These are phyloP conservation scores for Chrysoporthe deuterocubensis DNA, from an alignment of 2,329 filamentous ascomycete genomes.

Conservation along the genomic window DNA sequence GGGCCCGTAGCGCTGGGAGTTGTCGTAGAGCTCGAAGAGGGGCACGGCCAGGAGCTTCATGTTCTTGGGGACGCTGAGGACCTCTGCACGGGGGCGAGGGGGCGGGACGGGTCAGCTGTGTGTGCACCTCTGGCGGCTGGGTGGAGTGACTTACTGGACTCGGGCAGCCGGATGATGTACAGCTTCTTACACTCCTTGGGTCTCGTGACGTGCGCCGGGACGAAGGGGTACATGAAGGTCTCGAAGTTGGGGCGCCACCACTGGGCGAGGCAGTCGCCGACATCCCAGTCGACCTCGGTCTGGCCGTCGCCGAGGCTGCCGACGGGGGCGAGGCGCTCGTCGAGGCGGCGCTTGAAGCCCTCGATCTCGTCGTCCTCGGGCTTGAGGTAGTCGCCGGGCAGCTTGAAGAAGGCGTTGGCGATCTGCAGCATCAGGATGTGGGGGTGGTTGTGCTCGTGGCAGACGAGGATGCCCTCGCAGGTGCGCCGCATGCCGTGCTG, in stretches of 20 bases:
- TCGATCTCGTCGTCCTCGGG: slow-evolving; percentile 88
- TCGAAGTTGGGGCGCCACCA: slow-evolving; percentile 99
- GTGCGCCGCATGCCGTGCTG: slow-evolving; percentile 95
- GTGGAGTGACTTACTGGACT: slow-evolving; percentile 79
- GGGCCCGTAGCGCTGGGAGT: slow-evolving; percentile 90
- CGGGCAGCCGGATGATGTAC: slow-evolving; percentile 93
- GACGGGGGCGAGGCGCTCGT: slow-evolving; percentile 92
- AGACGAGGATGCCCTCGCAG: slow-evolving; percentile 95
- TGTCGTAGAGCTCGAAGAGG: slow-evolving; percentile 97
- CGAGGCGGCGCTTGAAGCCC: slow-evolving; percentile 92
- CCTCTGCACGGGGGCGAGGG: slow-evolving; percentile 59
- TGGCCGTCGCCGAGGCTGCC: slow-evolving; percentile 84
- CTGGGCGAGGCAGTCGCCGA: slow-evolving; percentile 92
- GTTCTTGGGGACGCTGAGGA: slow-evolving; percentile 96
- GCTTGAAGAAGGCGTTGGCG: slow-evolving; percentile 98
- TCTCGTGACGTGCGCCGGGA: slow-evolving; percentile 91
- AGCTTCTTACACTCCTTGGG: slow-evolving; percentile 99
- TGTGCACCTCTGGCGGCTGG: too few relatives aligned
- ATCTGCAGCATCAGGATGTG: slow-evolving; percentile 99
- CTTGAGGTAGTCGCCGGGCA: slow-evolving; percentile 92
- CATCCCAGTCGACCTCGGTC: slow-evolving; percentile 85
- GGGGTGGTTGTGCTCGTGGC: slow-evolving; percentile 98
- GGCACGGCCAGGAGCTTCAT: slow-evolving; percentile 99
- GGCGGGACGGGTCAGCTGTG: background rate
- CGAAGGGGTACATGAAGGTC: slow-evolving; percentile 99